Base-by-base conservation (phyloP, 1,284 basidiomycete genomes). In the Boletus semigastroideus region DNA sequence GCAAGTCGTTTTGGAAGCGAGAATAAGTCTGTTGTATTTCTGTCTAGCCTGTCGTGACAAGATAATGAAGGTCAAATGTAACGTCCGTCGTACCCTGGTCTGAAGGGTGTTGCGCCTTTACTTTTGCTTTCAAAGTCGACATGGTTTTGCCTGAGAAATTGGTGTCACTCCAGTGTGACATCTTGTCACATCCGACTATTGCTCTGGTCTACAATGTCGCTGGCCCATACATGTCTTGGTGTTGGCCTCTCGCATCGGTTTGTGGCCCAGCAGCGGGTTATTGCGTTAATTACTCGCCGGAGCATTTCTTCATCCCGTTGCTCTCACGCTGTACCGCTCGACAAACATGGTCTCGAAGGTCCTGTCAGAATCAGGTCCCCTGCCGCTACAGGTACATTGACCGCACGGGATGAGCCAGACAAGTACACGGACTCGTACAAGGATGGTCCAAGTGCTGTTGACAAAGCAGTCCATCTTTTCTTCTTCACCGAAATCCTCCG, bases 401-500 rank as follows among this genome's bases (percentile, higher is more conserved):
- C 69, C 54, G 63, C 73, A 54, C 59, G 69, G 56, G 74, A 79
- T 55, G 73, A 78, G 48, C 71, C 74, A 0, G 80, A 76, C 39
- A 79, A 77, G 46, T 74, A 83, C 61, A 64, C 80, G 5, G 76
- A 88, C 63, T 82, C 83, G 38, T 92, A 90, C 76, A 80, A 81
- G 63, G 77, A 75, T 46, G 94, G 94, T 1, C 92, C 91, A 17
- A 87, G 87, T 67, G 92, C 95, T 33, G 77, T 98, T 48, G 93
- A 98, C 78, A 99, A 99, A 75, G 95, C 96, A 38, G 88, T 91
- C 42, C 90, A 96, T 71, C 69, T 98, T 46, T 98, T 99, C 82
- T 98, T 99, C 83, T 94, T 99, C 72, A 98, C 96, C 55, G 97
- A 99, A 75, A 98, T 99, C 64, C 76, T 96, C 60, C 80, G 96